These are phyloP conservation scores for Kluyveromyces siamensis DNA, from an alignment of 805 yeast species.

Conservation along the genomic window DNA sequence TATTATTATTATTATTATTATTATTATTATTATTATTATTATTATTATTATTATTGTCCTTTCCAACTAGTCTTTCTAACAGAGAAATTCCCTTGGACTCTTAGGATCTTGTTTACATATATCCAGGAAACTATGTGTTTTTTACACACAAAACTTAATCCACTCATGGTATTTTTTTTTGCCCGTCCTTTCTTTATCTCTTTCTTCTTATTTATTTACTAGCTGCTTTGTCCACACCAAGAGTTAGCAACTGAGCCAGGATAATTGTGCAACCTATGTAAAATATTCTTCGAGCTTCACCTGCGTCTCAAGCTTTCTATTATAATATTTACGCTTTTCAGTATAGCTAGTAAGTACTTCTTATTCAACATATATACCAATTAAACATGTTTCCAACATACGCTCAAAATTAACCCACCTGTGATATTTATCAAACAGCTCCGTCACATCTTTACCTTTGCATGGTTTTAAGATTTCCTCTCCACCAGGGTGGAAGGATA, in stretches of 20 bases:
- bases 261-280: neutral
- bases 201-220: too few relatives aligned
- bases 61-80: too few relatives aligned
- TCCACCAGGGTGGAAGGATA: conserved; percentile 92
- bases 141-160: too few relatives aligned
- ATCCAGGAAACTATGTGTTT: too few relatives aligned
- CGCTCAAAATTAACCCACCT: conserved; percentile 80
- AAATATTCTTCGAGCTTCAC: neutral
- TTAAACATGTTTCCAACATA: conserved; percentile 65
- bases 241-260: neutral
- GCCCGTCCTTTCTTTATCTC: neutral
- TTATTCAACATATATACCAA: conserved; percentile 42
- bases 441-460: conserved; percentile 80
- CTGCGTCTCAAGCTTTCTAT: neutral
- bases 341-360: too few relatives aligned
- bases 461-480: conserved; percentile 57
- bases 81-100: too few relatives aligned
- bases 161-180: too few relatives aligned
- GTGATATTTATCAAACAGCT: conserved; percentile 62
- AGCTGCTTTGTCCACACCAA: neutral
- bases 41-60: neutral
- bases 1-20: too few relatives aligned
- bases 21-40: too few relatives aligned
- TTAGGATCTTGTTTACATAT: too few relatives aligned
- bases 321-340: neutral